Base-by-base conservation (phyloP, 1,284 basidiomycete genomes). In the Austroboletus niveus region DNA sequence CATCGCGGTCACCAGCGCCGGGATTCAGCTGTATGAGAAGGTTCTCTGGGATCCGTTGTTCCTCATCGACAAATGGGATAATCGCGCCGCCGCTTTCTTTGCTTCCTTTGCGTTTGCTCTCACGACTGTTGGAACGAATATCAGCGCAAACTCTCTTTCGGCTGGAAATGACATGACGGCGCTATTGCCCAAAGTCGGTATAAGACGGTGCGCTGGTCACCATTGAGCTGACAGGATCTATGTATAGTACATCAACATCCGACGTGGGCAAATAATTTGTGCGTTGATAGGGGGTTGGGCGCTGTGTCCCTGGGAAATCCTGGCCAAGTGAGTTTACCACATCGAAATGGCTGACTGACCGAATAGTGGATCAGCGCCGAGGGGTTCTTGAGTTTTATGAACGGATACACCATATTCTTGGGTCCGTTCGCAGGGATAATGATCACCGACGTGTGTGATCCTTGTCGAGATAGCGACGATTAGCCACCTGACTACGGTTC, bases 381-480 rank as follows among this genome's bases (percentile, higher is more conserved):
- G 54, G 74, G 77, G 0, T 81, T 80, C 64, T 57, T 81, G 55
- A 67, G 69, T 50, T 80, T 80, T 61, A 85, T 87, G 81, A 79
- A 76, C 31, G 85, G 84, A 9, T 88, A 87, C 60, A 83, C 84
- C 1, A 77, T 88, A 14, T 85, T 87, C 65, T 68, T 88, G 27
- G 86, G 84, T 2, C 85, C 86, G 5, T 84, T 88, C 59, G 83
- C 84, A 35, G 86, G 81, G 24, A 81, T 87, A 56, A 87, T 87
- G 82, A 72, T 84, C 17, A 76, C 78, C n/a, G 85, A 87, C 63
- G 84, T 87, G 56, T 61, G 78, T 24, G 22, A 68, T 27, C 20
- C 40, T 24, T 24, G 22, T 24, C 22, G 22, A 24, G 22, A 24
- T 24, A 47, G 54, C n/a, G 17, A 17, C 20, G 27, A 14, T 44